Evolutionary conservation across 345 rosid species (phyloP).

Genomic region (Linum tenue): DNA sequence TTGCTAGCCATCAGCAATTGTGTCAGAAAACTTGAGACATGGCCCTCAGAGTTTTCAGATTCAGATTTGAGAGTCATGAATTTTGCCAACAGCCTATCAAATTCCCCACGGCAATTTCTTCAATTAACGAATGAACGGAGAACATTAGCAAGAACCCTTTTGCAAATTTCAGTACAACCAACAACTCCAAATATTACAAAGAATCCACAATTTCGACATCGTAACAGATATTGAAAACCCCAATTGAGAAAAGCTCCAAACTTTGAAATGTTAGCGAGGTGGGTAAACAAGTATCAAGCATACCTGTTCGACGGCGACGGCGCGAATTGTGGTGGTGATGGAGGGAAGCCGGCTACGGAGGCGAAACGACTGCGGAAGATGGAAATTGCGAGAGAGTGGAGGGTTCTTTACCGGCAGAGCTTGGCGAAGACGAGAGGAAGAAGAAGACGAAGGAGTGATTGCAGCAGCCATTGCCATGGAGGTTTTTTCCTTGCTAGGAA

Average conservation of each 20-base stretch:
- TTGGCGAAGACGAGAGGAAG: conserved; percentile 28
- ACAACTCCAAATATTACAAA: background rate
- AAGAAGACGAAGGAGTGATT: conserved; percentile 6
- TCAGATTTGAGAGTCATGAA: background rate
- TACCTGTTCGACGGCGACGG: conserved; percentile 41
- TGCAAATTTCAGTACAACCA: too few relatives aligned
- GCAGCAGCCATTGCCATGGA: conserved; percentile 34
- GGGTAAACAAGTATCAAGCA: background rate
- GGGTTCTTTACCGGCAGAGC: conserved; percentile 25
- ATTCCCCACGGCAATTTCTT: background rate
- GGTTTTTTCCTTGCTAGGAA: background rate
- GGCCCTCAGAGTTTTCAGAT: background rate
- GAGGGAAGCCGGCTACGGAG: conserved; percentile 31
- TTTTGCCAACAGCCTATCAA: too few relatives aligned
- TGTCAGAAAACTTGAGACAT: background rate
- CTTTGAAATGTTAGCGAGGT: background rate
- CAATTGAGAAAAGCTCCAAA: background rate
- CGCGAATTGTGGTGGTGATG: conserved; percentile 19
- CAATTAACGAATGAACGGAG: background rate
- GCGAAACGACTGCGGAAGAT: conserved; percentile 1
- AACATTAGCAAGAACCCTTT: background rate
- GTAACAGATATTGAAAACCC: background rate
- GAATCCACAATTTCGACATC: background rate
- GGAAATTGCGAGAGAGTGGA: conserved; percentile 20
- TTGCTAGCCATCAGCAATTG: background rate